phyloP scores from a whole-genome alignment of 495 filamentous ascomycete genomes.

The Lophiostoma macrostomum region DNA sequence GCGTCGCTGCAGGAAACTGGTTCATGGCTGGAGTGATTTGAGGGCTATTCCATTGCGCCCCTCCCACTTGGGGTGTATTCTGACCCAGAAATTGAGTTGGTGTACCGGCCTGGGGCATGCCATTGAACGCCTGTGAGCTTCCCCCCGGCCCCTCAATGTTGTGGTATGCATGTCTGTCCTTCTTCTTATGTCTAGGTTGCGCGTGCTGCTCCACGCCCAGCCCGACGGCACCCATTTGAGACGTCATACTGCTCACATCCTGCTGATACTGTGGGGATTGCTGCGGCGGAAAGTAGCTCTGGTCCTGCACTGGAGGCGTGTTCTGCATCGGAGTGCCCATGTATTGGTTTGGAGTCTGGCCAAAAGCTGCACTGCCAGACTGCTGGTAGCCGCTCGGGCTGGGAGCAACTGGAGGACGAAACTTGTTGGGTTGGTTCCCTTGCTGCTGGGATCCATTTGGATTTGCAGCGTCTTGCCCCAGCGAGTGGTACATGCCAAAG shows the following conservation, averaged over 20 bases:
- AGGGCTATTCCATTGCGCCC: conserved; percentile 45
- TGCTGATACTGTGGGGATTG: conserved; percentile 31
- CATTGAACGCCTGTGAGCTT: conserved; percentile 64
- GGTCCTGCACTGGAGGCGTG: conserved; percentile 35
- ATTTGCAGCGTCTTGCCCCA: conserved; percentile 64
- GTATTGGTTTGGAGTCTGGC: conserved; percentile 42
- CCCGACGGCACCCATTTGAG: conserved; percentile 83
- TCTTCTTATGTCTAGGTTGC: conserved; percentile 71
- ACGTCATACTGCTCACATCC: conserved; percentile 60
- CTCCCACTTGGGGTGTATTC: conserved; percentile 28
- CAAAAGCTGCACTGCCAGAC: conserved; percentile 49
- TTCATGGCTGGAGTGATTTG: conserved; percentile 55
- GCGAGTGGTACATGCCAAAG: conserved; percentile 71
- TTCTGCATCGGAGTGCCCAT: conserved; percentile 39
- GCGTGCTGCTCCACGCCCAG: conserved; percentile 62
- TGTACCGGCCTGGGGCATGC: conserved; percentile 57
- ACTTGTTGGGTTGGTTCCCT: conserved; percentile 57
- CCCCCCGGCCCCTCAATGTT: conserved; percentile 68
- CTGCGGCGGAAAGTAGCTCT: conserved; percentile 33
- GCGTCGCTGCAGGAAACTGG: conserved; percentile 60
- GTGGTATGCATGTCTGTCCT: conserved; percentile 91
- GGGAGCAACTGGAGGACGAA: conserved; percentile 50
- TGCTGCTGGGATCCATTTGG: conserved; percentile 50
- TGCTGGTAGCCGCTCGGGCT: conserved; percentile 62
- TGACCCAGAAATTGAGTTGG: conserved; percentile 67